Conservation (phyloP, 345 rosid species). For the Capsella bursapastoris region DNA sequence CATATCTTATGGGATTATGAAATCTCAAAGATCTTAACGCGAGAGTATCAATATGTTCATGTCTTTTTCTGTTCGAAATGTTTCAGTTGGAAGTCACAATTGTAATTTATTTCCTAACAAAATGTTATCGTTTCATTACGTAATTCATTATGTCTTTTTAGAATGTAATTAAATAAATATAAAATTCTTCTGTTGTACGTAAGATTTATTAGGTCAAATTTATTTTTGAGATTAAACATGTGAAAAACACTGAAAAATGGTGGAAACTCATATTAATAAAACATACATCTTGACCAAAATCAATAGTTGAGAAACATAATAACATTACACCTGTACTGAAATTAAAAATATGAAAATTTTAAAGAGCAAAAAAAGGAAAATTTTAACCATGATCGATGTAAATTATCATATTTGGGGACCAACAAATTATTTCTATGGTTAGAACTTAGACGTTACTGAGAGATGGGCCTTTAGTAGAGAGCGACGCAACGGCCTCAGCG, state of each 20-base stretch:
- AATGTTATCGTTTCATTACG: not conserved
- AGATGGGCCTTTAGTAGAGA: constrained; percentile 62
- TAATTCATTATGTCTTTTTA: not conserved
- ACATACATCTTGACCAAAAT: constrained; percentile 32
- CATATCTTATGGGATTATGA: not conserved
- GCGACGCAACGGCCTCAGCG: constrained; percentile 86
- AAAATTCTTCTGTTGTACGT: not conserved
- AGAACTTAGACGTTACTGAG: constrained; percentile 45
- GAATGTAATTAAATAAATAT: not conserved
- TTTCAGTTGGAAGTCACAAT: no score
- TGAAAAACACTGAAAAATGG: not conserved
- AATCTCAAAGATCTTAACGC: not conserved
- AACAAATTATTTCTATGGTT: not conserved
- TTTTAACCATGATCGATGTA: not conserved
- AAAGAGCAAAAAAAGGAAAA: not conserved
- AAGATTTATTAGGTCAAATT: not conserved
- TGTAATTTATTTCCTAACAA: no score
- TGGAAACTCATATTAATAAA: constrained; percentile 6
- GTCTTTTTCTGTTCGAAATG: no score
- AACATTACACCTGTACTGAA: constrained; percentile 35
- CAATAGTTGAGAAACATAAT: not conserved
- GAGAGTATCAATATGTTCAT: not conserved
- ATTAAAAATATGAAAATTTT: not conserved
- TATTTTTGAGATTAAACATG: constrained; percentile 5
- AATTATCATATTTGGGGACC: constrained; percentile 5